phyloP scores from a whole-genome alignment of 176 grass and related monocot species.

The Secale cereale region DNA sequence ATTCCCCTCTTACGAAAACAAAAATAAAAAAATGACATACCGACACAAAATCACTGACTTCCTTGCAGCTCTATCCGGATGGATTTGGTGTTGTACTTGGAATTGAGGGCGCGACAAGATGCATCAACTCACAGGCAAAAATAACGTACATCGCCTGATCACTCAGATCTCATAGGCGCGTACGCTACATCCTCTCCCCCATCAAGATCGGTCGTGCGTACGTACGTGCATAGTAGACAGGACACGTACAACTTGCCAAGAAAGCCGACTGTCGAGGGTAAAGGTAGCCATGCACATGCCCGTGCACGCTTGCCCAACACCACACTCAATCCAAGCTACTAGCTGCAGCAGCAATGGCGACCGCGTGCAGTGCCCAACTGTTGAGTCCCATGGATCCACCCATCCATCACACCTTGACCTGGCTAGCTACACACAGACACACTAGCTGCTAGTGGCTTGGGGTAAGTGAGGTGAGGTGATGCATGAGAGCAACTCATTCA shows the following conservation, averaged over 20 bases:
- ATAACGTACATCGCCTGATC: neutral
- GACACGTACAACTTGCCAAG: slow-evolving; percentile 54
- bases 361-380: slow-evolving; percentile 34
- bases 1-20: neutral
- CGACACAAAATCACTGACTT: neutral
- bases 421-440: no score
- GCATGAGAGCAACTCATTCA: slow-evolving; percentile 20
- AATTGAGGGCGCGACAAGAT: neutral
- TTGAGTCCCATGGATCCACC: slow-evolving; percentile 22
- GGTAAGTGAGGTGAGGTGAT: neutral
- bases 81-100: neutral
- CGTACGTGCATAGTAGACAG: neutral
- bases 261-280: slow-evolving; percentile 40
- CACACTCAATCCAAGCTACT: slow-evolving; percentile 41
- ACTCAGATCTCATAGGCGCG: neutral
- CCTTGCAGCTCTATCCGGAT: neutral
- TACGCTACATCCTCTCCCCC: neutral
- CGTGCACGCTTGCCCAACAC: slow-evolving; percentile 47
- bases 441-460: no score
- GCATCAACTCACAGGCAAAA: neutral
- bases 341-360: slow-evolving; percentile 14
- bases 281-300: slow-evolving; percentile 34
- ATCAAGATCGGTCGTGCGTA: slow-evolving; percentile 8
- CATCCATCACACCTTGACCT: slow-evolving; percentile 40
- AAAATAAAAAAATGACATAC: neutral